Evolutionary conservation across 1,284 basidiomycete genomes (phyloP).

Genomic region (Moesziomyces antarcticus): DNA sequence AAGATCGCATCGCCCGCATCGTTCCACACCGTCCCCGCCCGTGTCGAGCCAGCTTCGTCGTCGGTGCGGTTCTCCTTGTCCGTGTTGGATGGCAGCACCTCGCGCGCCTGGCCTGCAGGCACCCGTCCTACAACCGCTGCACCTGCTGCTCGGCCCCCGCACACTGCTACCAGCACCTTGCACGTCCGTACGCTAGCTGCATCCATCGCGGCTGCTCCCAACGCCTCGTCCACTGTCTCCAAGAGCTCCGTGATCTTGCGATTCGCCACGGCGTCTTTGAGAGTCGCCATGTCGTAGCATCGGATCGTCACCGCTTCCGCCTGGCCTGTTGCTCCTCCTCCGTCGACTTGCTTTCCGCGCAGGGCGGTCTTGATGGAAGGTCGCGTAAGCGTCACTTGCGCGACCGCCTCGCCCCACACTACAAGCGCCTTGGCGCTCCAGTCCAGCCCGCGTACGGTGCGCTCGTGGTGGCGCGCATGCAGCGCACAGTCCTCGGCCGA

Average conservation of each 20-base stretch:
- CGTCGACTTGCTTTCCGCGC: constrained; percentile 12
- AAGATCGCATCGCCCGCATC: constrained; percentile 51
- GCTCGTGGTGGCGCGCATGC: constrained; percentile 55
- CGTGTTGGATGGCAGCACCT: constrained; percentile 29
- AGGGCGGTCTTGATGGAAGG: constrained; percentile 11
- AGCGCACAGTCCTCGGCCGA: constrained; percentile 51
- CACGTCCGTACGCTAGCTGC: constrained; percentile 19
- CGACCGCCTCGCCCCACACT: constrained; percentile 31
- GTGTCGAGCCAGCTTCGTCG: constrained; percentile 1
- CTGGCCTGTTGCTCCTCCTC: constrained; percentile 4
- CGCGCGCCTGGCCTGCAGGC: constrained; percentile 34
- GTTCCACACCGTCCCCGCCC: constrained; percentile 26
- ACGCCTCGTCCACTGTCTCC: constrained; percentile 50
- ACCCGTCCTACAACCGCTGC: constrained; percentile 46
- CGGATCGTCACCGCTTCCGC: constrained; percentile 23
- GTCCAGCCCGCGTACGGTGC: constrained; percentile 49
- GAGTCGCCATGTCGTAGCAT: constrained; percentile 43
- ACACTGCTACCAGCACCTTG: constrained; percentile 50
- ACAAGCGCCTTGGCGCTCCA: constrained; percentile 50
- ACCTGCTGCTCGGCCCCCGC: constrained; percentile 46
- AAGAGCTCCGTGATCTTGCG: constrained; percentile 43
- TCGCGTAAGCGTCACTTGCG: constrained; percentile 12
- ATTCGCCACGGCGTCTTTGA: constrained; percentile 32
- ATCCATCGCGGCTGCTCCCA: constrained; percentile 50
- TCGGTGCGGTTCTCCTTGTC: constrained; percentile 36